phyloP scores from a whole-genome alignment of 2,329 filamentous ascomycete species.

The Penicillium sp. region DNA sequence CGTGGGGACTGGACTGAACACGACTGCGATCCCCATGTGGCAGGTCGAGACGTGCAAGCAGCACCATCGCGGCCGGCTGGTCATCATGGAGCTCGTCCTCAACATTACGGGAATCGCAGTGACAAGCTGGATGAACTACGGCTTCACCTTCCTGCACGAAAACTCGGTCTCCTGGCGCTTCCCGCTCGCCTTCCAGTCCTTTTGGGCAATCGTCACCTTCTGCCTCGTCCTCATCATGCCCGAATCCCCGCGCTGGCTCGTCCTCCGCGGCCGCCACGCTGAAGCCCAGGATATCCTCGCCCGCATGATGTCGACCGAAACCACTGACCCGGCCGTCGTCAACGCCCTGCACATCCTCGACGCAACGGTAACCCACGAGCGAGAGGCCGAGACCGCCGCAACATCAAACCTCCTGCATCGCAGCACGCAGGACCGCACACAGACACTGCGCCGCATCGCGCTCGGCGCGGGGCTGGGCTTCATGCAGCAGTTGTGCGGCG shows the following conservation, averaged over 20 bases:
- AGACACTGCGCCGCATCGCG: neutral
- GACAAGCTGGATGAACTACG: constrained; percentile 49
- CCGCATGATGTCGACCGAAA: neutral
- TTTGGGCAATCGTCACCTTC: constrained; percentile 50
- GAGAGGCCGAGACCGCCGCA: neutral
- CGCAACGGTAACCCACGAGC: neutral
- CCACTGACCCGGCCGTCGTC: neutral
- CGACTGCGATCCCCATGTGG: constrained; percentile 41
- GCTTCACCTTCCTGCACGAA: constrained; percentile 42
- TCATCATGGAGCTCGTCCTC: constrained; percentile 42
- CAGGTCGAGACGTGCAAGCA: constrained; percentile 43
- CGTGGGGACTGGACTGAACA: constrained; percentile 47
- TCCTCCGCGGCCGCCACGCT: constrained; percentile 16
- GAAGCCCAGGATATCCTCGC: neutral
- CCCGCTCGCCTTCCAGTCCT: constrained; percentile 32
- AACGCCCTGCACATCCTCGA: neutral
- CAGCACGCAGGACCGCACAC: neutral
- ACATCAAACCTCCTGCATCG: neutral
- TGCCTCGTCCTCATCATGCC: constrained; percentile 36
- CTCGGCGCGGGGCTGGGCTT: neutral
- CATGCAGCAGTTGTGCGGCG: neutral
- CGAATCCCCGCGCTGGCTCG: constrained; percentile 29
- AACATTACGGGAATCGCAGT: constrained; percentile 38
- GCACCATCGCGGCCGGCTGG: constrained; percentile 42
- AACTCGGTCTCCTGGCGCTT: constrained; percentile 33